Evolutionary conservation across 2,329 filamentous ascomycete genomes (phyloP), one percentile per base, ranked within the genome.

Genomic region (Hypoxylon sp.): DNA sequence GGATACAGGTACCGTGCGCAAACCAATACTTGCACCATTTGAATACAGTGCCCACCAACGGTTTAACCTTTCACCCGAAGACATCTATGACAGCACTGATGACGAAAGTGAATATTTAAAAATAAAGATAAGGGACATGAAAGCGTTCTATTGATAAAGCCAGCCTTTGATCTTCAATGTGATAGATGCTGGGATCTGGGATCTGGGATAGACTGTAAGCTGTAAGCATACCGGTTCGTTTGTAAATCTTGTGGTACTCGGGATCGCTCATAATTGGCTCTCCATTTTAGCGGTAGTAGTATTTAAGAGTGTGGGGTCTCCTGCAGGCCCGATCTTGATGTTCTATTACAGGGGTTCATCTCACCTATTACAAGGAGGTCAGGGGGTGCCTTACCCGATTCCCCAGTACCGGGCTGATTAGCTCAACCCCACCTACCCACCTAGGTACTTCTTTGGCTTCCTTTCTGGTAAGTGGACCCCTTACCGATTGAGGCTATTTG

Each of bases 401-500:
- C 44, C 52, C 53, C 47, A 56, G 46, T 22, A 20, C 47, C 32
- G 44, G 54, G 30, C n/a, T 55, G 13, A 28, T 49, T 53, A 58
- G 56, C 30, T 53, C 52, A 44, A n/a, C 34, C 44, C 64, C 32
- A 44, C 54, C 32, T 52, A n/a, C n/a, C n/a, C n/a, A n/a, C n/a
- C n/a, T n/a, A n/a, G n/a, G n/a, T n/a, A n/a, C n/a, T n/a, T n/a
- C n/a, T n/a, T n/a, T n/a, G n/a, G 55, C 34, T 54, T 32, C 57
- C 47, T 34, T 41, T 51, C 22, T 68, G 52, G 69, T 63, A 70
- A 67, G 67, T 58, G 60, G 46, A 50, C 17, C 24, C 50, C 54
- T 64, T 64, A 53, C 65, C 63, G 52, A 56, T 66, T 80, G 80
- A 79, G 80, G 74, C 75, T 73, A 72, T 82, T 83, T 83, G 81